A percentile compares a stretch with the other conserved stretches of the same genome.
These are phyloP conservation scores for Atractiella rhizophila DNA, from an alignment of 768 basidiomycete genomes.

Conservation along the genomic window DNA sequence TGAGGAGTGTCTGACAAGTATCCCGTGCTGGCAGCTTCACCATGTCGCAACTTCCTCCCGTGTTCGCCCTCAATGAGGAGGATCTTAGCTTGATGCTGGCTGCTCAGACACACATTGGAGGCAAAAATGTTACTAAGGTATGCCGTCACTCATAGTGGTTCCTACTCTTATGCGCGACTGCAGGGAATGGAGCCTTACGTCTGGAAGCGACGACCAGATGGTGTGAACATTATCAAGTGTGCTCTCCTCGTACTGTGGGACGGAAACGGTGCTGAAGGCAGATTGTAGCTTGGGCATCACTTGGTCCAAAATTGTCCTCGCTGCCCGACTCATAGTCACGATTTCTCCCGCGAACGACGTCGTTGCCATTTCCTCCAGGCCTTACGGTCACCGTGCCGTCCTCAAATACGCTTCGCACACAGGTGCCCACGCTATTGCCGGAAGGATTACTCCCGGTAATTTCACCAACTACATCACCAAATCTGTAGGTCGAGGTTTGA, in stretches of 20 bases:
- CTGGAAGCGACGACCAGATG: conserved; percentile 86
- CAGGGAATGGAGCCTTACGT: conserved; percentile 98
- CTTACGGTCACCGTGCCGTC: conserved; percentile 97
- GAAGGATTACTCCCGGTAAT: conserved; percentile 94
- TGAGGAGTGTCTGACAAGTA: too few relatives aligned
- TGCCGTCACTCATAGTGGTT: not conserved
- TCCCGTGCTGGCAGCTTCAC: too few relatives aligned
- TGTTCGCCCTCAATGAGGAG: conserved; percentile 83
- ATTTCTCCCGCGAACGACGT: conserved; percentile 92
- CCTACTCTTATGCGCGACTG: too few relatives aligned
- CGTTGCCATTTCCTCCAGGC: conserved; percentile 90
- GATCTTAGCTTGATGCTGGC: conserved; percentile 85
- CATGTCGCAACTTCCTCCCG: conserved; percentile 83
- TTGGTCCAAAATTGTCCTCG: conserved; percentile 97
- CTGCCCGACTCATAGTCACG: conserved; percentile 75
- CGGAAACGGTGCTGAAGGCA: conserved; percentile 19
- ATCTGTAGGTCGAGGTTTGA: not conserved
- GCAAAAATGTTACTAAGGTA: too few relatives aligned
- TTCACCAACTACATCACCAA: conserved; percentile 97
- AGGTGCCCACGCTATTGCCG: conserved; percentile 93
- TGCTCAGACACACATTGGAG: too few relatives aligned
- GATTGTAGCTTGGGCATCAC: conserved; percentile 99
- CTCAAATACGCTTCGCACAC: conserved; percentile 96
- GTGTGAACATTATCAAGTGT: conserved; percentile 24
- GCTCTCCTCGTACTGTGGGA: not conserved